Conservation (phyloP, 371 early-diverging fungal species). For the Mortierella sp. region DNA sequence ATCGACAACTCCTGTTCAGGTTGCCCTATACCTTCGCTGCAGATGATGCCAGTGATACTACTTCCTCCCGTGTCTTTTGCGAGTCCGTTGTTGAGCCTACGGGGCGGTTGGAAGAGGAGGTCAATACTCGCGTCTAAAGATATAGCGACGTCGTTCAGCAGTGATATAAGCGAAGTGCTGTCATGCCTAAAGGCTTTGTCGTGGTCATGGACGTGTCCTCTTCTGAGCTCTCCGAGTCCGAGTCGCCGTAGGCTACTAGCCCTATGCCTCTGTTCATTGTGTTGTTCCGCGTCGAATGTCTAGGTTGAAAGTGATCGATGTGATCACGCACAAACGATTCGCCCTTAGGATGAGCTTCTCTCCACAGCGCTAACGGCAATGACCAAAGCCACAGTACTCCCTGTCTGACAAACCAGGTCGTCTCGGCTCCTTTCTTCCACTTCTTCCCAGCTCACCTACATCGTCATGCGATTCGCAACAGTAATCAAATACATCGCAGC, state of each 20-base stretch:
- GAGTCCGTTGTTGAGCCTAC: slow-evolving; percentile 6
- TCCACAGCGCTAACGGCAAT: neutral
- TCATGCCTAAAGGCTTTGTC: slow-evolving; percentile 18
- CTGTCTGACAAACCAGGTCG: too few species aligned
- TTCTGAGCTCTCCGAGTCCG: slow-evolving; percentile 44
- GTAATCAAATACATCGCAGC: slow-evolving; percentile 21
- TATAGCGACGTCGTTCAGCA: neutral
- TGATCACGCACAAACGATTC: too few species aligned
- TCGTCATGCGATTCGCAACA: neutral
- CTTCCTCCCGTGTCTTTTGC: neutral
- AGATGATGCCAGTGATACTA: neutral
- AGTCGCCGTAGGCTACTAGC: slow-evolving; percentile 50
- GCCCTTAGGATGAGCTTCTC: too few species aligned
- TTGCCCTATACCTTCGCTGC: neutral
- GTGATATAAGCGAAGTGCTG: neutral
- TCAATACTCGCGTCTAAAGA: neutral
- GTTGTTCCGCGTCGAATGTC: slow-evolving; percentile 3
- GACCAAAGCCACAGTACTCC: slow-evolving; percentile 14
- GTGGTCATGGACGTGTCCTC: slow-evolving; percentile 16
- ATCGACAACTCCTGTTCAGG: neutral
- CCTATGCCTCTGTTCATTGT: slow-evolving; percentile 45
- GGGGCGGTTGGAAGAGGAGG: neutral
- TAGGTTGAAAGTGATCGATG: neutral
- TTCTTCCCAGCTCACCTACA: too few species aligned
- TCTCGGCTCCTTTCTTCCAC: too few species aligned